Evolutionary conservation across 2,329 filamentous ascomycete genomes (phyloP).

Genomic region (Acrodontium crateriforme): DNA sequence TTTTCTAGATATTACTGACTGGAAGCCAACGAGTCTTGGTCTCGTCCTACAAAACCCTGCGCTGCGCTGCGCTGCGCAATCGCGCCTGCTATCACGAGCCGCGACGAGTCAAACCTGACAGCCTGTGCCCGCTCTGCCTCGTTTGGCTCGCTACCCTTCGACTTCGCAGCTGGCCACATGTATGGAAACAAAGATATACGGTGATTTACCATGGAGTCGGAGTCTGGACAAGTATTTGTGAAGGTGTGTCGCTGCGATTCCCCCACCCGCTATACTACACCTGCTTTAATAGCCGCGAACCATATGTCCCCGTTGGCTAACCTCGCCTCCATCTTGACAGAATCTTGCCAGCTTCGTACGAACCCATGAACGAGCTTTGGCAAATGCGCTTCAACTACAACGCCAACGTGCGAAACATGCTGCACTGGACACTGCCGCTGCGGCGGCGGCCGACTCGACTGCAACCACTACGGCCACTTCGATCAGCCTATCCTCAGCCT

Average conservation of each 20-base stretch:
- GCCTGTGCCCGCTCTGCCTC: no score
- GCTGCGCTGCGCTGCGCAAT: no score
- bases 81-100: no score
- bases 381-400: slow-evolving; percentile 82
- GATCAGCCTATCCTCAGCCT: slow-evolving; percentile 61
- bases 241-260: slow-evolving; percentile 44
- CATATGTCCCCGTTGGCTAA: neutral
- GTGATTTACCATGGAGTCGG: slow-evolving; percentile 55
- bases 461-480: slow-evolving; percentile 58
- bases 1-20: no score
- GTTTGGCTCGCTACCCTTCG: no score
- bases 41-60: no score
- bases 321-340: slow-evolving; percentile 33
- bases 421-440: slow-evolving; percentile 16
- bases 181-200: slow-evolving; percentile 11
- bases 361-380: slow-evolving; percentile 91
- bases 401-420: slow-evolving; percentile 56
- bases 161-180: slow-evolving; percentile 9
- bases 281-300: neutral
- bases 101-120: no score
- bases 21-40: no score
- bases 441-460: slow-evolving; percentile 36
- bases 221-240: slow-evolving; percentile 81
- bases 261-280: neutral
- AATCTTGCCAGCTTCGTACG: slow-evolving; percentile 93